These are phyloP conservation scores for Trichoderma aggressivum DNA, from an alignment of 2,329 filamentous ascomycete genomes.

Conservation along the genomic window DNA sequence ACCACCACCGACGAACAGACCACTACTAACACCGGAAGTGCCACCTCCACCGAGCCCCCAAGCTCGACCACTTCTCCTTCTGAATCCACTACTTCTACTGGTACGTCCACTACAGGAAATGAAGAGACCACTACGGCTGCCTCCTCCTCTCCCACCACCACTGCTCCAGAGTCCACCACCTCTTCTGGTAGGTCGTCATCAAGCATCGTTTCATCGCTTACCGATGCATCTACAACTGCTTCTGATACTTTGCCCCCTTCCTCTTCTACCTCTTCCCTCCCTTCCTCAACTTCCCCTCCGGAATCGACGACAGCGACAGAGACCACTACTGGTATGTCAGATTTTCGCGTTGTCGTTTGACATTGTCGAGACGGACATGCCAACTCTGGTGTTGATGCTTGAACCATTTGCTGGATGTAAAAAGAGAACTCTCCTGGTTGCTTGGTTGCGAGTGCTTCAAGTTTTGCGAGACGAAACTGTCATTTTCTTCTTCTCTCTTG, in stretches of 20 bases:
- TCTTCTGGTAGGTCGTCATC: slow-evolving; percentile 34
- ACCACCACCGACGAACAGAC: slow-evolving; percentile 8
- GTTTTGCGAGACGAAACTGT: not conserved
- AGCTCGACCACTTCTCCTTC: slow-evolving; percentile 13
- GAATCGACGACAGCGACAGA: slow-evolving; percentile 18
- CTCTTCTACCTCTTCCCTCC: slow-evolving; percentile 23
- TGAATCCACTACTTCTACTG: slow-evolving; percentile 19
- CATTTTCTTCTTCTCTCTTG: slow-evolving; percentile 13
- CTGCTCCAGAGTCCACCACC: slow-evolving; percentile 30
- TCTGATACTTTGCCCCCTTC: slow-evolving; percentile 25
- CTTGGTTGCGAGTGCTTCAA: not conserved
- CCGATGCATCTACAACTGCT: slow-evolving; percentile 29
- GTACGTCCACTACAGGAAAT: slow-evolving; percentile 28
- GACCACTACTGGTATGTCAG: slow-evolving; percentile 33
- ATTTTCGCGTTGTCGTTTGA: slow-evolving; percentile 21
- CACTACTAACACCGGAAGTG: not conserved
- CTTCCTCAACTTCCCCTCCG: slow-evolving; percentile 20
- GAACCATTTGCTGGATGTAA: not conserved
- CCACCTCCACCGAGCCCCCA: not conserved
- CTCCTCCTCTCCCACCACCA: slow-evolving; percentile 27
- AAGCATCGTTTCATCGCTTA: slow-evolving; percentile 24
- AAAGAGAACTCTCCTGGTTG: not conserved
- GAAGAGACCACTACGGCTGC: slow-evolving; percentile 32
- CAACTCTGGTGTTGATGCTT: not conserved
- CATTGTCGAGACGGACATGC: slow-evolving; percentile 17